These are phyloP conservation scores for Paraurostyla sp. DNA, from an alignment of 73 alveolate genomes.

Conservation along the genomic window DNA sequence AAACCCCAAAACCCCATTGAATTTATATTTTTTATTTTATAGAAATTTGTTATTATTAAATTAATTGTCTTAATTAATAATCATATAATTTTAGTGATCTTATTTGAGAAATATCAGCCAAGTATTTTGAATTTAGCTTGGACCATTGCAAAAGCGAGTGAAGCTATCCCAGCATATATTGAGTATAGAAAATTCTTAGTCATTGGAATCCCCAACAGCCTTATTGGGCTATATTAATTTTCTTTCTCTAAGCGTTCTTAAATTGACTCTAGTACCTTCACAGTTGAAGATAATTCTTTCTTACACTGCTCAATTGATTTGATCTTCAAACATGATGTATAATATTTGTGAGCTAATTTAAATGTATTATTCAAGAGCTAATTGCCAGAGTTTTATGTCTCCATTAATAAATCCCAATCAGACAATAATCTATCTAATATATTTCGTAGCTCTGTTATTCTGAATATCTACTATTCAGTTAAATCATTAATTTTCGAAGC, in stretches of 20 bases:
- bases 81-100: too few relatives aligned
- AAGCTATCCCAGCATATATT: neutral
- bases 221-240: neutral
- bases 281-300: neutral
- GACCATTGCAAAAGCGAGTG: constrained; percentile 4
- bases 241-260: constrained; percentile 25
- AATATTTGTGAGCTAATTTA: neutral
- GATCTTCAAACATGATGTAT: neutral
- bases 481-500: constrained; percentile 10
- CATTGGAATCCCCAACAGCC: constrained; percentile 28
- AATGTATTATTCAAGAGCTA: constrained; percentile 17
- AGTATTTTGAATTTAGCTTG: too few relatives aligned
- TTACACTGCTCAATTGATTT: neutral
- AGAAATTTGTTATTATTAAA: too few relatives aligned
- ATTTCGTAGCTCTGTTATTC: constrained; percentile 27
- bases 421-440: constrained; percentile 11
- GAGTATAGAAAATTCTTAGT: neutral
- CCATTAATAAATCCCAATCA: constrained; percentile 41
- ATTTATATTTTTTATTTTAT: too few relatives aligned
- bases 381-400: neutral
- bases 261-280: neutral
- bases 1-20: too few relatives aligned
- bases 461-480: neutral
- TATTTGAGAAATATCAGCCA: too few relatives aligned
- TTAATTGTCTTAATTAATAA: too few relatives aligned